A percentile compares a stretch with the other conserved stretches of the same genome.
Evolutionary conservation across 2,329 filamentous ascomycete genomes (phyloP).

Genomic region (Apiospora sp.): DNA sequence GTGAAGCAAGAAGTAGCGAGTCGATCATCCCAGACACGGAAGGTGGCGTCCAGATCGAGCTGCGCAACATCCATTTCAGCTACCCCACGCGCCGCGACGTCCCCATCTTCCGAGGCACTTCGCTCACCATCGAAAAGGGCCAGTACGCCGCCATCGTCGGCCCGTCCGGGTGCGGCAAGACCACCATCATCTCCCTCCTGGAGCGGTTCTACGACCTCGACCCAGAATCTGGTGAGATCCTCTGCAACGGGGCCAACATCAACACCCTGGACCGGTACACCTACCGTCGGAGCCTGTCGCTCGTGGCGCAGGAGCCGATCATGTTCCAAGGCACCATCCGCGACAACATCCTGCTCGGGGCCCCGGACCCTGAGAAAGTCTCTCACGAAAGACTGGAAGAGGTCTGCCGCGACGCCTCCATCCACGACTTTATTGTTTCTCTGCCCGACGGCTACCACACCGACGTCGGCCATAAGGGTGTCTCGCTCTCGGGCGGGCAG

Average conservation of each 20-base stretch:
- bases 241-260: constrained; percentile 65
- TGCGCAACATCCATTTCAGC: constrained; percentile 65
- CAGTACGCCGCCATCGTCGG: constrained; percentile 64
- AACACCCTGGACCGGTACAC: constrained; percentile 46
- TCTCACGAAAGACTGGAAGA: constrained; percentile 58
- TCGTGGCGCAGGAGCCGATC: constrained; percentile 76
- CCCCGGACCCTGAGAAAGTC: constrained; percentile 56
- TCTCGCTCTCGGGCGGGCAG: constrained; percentile 63
- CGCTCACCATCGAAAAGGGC: constrained; percentile 53
- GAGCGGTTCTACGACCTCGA: constrained; percentile 60
- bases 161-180: constrained; percentile 67
- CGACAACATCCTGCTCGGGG: constrained; percentile 72
- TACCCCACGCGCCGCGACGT: constrained; percentile 62
- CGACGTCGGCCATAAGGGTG: constrained; percentile 37
- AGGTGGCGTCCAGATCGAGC: constrained; percentile 47
- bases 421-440: constrained; percentile 53
- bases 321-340: constrained; percentile 67
- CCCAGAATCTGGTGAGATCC: constrained; percentile 54
- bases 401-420: constrained; percentile 54
- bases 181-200: constrained; percentile 64
- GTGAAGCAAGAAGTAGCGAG: too few species aligned
- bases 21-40: constrained; percentile 41
- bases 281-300: constrained; percentile 69
- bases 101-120: constrained; percentile 52
- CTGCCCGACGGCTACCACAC: constrained; percentile 46